Percentiles rank a stretch among this genome's conserved stretches.
phyloP scores from a whole-genome alignment of 169 alveolate species.

The Eimeria sp. region DNA sequence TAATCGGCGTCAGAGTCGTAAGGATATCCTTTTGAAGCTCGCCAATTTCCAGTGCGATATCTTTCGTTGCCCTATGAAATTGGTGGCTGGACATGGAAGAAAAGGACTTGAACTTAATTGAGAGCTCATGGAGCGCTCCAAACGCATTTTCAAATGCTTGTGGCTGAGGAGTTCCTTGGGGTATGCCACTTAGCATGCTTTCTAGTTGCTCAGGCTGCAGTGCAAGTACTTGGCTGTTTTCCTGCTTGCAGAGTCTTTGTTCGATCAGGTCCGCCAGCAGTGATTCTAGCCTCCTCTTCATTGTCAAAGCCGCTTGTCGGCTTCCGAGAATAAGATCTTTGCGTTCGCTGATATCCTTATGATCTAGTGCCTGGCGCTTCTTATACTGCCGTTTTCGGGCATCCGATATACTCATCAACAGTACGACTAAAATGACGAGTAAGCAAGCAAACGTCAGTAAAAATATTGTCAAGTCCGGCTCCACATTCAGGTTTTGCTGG shows the following conservation, averaged over 20 bases:
- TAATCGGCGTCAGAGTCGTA: constrained; percentile 19
- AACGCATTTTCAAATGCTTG: constrained; percentile 73
- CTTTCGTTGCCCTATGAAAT: constrained; percentile 29
- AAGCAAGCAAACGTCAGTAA: constrained; percentile 59
- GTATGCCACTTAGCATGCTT: constrained; percentile 20
- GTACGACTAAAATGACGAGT: constrained; percentile 19
- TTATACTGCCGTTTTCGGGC: constrained; percentile 57
- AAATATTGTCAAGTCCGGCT: constrained; percentile 64
- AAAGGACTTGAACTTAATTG: constrained; percentile 39
- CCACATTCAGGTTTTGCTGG: constrained; percentile 54
- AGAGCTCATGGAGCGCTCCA: constrained; percentile 57
- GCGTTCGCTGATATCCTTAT: constrained; percentile 26
- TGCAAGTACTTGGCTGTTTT: constrained; percentile 45
- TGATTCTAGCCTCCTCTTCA: constrained; percentile 59
- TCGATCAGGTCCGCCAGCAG: constrained; percentile 65
- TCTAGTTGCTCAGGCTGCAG: constrained; percentile 56
- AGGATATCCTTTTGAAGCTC: constrained; percentile 53
- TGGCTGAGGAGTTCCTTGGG: constrained; percentile 65
- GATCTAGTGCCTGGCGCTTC: constrained; percentile 63
- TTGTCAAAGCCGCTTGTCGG: constrained; percentile 4
- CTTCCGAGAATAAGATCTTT: constrained; percentile 51
- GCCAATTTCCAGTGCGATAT: constrained; percentile 45
- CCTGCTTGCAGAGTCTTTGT: constrained; percentile 58
- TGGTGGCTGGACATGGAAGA: constrained; percentile 29
- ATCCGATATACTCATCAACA: constrained; percentile 52